Conservation (phyloP, 2,329 filamentous ascomycete genomes). For the Phaeosphaeria sp. region DNA sequence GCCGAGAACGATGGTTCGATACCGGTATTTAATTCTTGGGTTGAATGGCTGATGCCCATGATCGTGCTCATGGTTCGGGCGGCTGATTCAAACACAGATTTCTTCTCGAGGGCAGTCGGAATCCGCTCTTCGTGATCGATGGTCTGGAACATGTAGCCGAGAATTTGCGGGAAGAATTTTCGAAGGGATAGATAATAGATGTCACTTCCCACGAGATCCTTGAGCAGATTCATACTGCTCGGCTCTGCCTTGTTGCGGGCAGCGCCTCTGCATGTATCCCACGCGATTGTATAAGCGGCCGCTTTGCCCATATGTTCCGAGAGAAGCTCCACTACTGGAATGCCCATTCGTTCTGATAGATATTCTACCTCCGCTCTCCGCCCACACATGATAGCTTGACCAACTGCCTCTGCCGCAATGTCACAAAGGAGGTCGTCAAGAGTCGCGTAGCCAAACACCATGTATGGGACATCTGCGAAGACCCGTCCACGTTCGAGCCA, state of each 20-base stretch:
- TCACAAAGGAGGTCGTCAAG: constrained; percentile 73
- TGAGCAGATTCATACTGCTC: constrained; percentile 70
- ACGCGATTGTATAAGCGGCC: constrained; percentile 82
- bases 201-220: constrained; percentile 72
- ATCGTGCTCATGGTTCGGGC: constrained; percentile 72
- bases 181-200: constrained; percentile 68
- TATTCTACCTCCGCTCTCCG: constrained; percentile 68
- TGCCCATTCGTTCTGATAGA: constrained; percentile 59
- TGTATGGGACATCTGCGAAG: constrained; percentile 71
- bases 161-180: constrained; percentile 75
- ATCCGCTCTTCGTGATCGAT: constrained; percentile 55
- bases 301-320: constrained; percentile 75
- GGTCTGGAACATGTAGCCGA: constrained; percentile 76
- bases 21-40: constrained; percentile 70
- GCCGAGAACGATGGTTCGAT: constrained; percentile 88
- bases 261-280: constrained; percentile 65
- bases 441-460: constrained; percentile 79
- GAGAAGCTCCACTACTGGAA: constrained; percentile 47
- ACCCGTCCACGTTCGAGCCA: constrained; percentile 76
- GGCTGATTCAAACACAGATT: constrained; percentile 64
- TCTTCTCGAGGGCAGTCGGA: constrained; percentile 61
- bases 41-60: constrained; percentile 70
- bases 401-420: constrained; percentile 77
- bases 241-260: constrained; percentile 50
- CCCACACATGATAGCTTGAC: constrained; percentile 81